Base-by-base conservation (phyloP, 345 rosid species). In the Corymbia maculata region DNA sequence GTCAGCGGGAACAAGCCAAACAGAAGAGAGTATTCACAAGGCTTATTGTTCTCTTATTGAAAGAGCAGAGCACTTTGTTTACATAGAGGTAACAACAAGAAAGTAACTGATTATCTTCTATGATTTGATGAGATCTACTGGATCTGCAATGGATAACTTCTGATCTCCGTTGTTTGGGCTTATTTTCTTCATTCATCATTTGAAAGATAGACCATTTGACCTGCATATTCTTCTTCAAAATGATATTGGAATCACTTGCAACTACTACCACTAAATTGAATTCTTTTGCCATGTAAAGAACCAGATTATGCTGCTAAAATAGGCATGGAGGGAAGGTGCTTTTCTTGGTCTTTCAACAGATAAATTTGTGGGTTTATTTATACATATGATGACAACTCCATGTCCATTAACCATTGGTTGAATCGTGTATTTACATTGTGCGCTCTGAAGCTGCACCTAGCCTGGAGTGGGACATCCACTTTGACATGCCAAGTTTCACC, bases 11-110 rank as follows among this genome's bases (percentile, higher is more conserved):
- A 94, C 95, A 28, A 94, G 95, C 88, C 98, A 93, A 87, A 92
- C 94, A 17, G 99, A 97, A 94, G 98, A 96, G 84, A 97, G 99
- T 92, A 97, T 96, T 89, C 99, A 97, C 88, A 92, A 75, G 88
- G 96, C 99, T 59, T 96, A 95, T 44, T 95, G 98, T 88, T 92
- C 97, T 21, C 94, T 96, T 86, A 96, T 97, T 82, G 93, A 97
- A 88, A 93, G 92, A 36, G 99, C 99, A 52, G 93, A 96, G 89
- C 97, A 96, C 91, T 97, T 95, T 85, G 90, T 97, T 91, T 97
- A 94, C 93, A 96, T 97, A 26, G 99, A 97, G 99, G 99, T 95
- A 94, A 86, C 49, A 21, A 61, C 30, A n/a, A 52, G 9, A 19
- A 79, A 52, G 6, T 80, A 30, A 49, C 44, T 75, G 87, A 42